phyloP scores from a whole-genome alignment of 2,329 filamentous ascomycete species.

The Didymella glomerata region DNA sequence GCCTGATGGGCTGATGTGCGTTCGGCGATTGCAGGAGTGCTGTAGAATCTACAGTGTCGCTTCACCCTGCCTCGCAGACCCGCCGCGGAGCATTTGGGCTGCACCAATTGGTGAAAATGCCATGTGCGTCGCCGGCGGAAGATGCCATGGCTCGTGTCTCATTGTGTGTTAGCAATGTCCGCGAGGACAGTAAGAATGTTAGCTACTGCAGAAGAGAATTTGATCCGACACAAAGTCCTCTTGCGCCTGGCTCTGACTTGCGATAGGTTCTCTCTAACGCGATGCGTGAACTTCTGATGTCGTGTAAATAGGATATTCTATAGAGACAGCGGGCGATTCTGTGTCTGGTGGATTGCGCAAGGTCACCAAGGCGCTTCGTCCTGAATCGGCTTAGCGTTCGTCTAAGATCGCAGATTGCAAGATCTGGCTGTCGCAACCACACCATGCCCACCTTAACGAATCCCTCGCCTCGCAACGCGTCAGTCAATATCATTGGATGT shows the following conservation, averaged over 20 bases:
- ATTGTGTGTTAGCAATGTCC: not conserved
- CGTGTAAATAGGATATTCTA: not conserved
- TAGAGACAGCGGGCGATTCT: not conserved
- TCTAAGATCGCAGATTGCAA: not conserved
- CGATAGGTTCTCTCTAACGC: not conserved
- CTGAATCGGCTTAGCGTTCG: not conserved
- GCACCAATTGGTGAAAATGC: not conserved
- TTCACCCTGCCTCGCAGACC: not conserved
- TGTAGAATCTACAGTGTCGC: slow-evolving; percentile 12
- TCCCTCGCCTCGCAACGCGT: not conserved
- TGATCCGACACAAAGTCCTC: not conserved
- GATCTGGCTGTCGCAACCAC: not conserved
- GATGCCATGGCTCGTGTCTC: not conserved
- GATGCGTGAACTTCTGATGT: not conserved
- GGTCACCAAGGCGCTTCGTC: not conserved
- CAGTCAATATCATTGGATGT: not conserved
- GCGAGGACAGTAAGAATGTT: not conserved
- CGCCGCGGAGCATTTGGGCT: not conserved
- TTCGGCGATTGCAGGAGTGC: slow-evolving; percentile 10
- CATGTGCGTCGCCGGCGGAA: not conserved
- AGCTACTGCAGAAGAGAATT: not conserved
- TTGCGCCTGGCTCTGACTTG: not conserved
- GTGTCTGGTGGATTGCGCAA: not conserved
- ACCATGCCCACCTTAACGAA: not conserved
- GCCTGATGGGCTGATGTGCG: slow-evolving; percentile 3